Percentiles rank a stretch among this genome's conserved stretches.
phyloP scores from a whole-genome alignment of 1,284 basidiomycete species.

The Xerocomus alliaceus region DNA sequence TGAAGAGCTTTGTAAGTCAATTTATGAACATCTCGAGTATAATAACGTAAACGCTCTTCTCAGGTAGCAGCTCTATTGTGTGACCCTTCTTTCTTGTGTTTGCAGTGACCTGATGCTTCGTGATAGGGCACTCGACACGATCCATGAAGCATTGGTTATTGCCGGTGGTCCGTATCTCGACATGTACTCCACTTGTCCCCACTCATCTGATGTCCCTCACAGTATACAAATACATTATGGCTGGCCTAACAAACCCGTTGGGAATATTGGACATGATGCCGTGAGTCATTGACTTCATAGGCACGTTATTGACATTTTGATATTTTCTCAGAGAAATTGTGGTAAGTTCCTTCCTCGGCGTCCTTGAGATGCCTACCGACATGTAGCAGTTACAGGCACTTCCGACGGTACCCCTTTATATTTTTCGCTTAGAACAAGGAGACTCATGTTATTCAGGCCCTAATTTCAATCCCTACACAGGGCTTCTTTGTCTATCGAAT shows the following conservation, averaged over 20 bases:
- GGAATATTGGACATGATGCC: not conserved
- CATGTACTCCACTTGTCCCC: not conserved
- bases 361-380: not conserved
- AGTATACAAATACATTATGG: slow-evolving; percentile 24
- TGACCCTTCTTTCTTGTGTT: not conserved
- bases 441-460: not conserved
- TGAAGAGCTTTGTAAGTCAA: slow-evolving; percentile 18
- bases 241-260: not conserved
- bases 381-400: not conserved
- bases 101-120: not conserved
- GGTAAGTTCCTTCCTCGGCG: not conserved
- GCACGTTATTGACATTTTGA: not conserved
- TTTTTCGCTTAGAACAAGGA: not conserved
- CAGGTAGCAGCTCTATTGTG: slow-evolving; percentile 22
- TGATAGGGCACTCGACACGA: slow-evolving; percentile 7
- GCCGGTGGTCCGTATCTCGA: slow-evolving; percentile 6
- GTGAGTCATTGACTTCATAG: not conserved
- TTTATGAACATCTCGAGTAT: rapidly evolving
- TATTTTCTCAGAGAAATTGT: not conserved
- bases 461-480: not conserved
- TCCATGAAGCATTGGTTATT: slow-evolving; percentile 2
- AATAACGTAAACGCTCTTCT: not conserved
- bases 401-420: not conserved
- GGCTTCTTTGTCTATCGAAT: not conserved
- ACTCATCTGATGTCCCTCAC: not conserved